Evolutionary conservation across 1,284 basidiomycete genomes (phyloP), one percentile per base, ranked within the genome.

Genomic region (Chiua sp.): DNA sequence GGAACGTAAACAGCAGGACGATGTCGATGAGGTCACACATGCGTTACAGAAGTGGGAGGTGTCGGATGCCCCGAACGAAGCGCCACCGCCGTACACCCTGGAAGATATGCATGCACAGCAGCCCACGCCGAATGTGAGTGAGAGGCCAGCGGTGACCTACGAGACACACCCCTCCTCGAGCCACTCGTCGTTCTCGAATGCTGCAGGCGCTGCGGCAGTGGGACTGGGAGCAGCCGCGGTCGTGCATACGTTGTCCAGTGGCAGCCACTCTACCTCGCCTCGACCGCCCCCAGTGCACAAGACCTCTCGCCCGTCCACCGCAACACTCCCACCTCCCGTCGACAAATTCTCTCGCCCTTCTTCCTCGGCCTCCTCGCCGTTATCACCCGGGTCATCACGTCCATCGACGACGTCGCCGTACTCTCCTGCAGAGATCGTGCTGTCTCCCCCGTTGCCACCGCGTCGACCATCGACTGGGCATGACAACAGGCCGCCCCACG

Each of bases 51-150:
- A 28, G 26, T 72, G 68, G 72, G 61, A 54, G 26, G 23, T 62
- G 3, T 62, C 62, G 18, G 47, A 15, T 5, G 23, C 15, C 20
- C 11, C 77, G 53, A 80, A 82, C 33, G 87, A 87, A n/a, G 76
- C 75, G 7, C 86, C 88, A 0, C 90, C 90, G 4, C 87, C 88
- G 7, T 91, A 92, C 67, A 81, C 81, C 13, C 71, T 90, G 13
- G 86, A 88, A 64, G 82, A 75, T 11, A 79, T 80, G 2, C 78
- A 79, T 4, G 63, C 55, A 10, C 33, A 12, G 20, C 53, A 53
- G 35, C 20, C 7, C 7, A n/a, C 42, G 23, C 39, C 59, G n/a
- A 7, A 22, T 44, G 48, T 26, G 44, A 30, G n/a, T 3, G 33
- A 16, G 20, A 33, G 23, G 15, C 55, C 65, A 0, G 46, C 53